Evolutionary conservation across 208 protist genomes (phyloP).

Genomic region (Trypanosoma scelopori): DNA sequence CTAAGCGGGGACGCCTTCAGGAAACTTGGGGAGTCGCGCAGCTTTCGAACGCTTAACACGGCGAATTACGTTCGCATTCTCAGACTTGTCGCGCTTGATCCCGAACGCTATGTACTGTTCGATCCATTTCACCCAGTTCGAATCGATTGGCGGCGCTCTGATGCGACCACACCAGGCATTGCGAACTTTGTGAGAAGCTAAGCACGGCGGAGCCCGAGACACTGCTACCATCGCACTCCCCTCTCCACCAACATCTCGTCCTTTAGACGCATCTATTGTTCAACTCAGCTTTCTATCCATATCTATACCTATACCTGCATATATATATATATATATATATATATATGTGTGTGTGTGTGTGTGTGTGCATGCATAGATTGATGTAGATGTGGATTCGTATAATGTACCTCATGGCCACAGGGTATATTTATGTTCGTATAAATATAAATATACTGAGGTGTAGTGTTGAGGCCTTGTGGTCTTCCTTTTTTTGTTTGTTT

Average conservation of each 20-base stretch:
- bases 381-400: too few relatives aligned
- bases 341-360: constrained; percentile 17
- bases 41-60: constrained; percentile 55
- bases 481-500: too few relatives aligned
- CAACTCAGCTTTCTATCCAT: constrained; percentile 2
- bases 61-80: constrained; percentile 64
- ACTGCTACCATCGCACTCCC: too few relatives aligned
- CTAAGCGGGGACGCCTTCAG: constrained; percentile 14
- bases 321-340: constrained; percentile 15
- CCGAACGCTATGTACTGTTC: constrained; percentile 40
- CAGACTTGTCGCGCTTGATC: constrained; percentile 15
- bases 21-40: constrained; percentile 21
- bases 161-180: constrained; percentile 17
- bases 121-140: constrained; percentile 21
- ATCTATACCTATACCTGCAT: not conserved
- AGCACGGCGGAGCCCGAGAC: not conserved
- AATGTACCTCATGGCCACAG: not conserved
- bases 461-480: too few relatives aligned
- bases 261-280: constrained; percentile 9
- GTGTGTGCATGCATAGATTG: not conserved
- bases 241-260: too few relatives aligned
- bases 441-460: constrained; percentile 15
- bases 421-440: constrained; percentile 1
- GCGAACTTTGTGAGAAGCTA: not conserved
- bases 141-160: constrained; percentile 20